Evolutionary conservation across 441 rosid species (phyloP), one percentile per base, ranked within the genome.

Genomic region (Pelargonium citronellum): DNA sequence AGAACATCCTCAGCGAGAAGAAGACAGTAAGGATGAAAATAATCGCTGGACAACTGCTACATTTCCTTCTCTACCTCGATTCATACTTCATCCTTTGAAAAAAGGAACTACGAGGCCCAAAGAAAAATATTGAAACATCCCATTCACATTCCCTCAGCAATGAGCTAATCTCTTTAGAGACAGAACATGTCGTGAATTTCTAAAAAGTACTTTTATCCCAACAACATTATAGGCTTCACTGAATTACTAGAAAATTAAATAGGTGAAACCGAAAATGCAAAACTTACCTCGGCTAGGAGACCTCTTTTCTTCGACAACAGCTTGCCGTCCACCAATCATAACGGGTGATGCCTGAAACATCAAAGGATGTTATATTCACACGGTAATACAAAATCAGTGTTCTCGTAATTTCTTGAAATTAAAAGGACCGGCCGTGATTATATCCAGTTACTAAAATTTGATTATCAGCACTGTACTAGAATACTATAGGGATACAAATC

Each of bases 221-320:
- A 12, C 55, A 37, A n/a, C 47, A 13, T 12, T 8, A 63, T 15
- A 44, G 20, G 27, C 27, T 24, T 24, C 27, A 24, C 27, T 0
- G 27, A 24, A 24, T 24, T 24, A 76, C 24, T 30, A 8, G 1
- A 17, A 69, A 78, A 67, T 37, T 24, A 24, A 24, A 24, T 24
- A 0, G 27, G 27, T 24, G 27, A 24, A 24, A n/a, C n/a, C n/a
- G 70, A 77, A 78, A 67, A 43, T 3, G 34, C n/a, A n/a, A n/a
- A 73, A 77, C 91, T 88, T 86, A 75, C 99, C 97, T 86, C 97
- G 87, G 63, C 85, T 73, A 10, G 97, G 89, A 22, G 99, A 94
- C 69, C 89, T 89, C 82, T 94, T 94, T 72, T 87, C 92, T 82
- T 94, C 99, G 70, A 94, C 87, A 65, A 80, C 79, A 51, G 84